phyloP scores from a whole-genome alignment of 192 early-diverging fungal species.

The Chytriomyces confervae region DNA sequence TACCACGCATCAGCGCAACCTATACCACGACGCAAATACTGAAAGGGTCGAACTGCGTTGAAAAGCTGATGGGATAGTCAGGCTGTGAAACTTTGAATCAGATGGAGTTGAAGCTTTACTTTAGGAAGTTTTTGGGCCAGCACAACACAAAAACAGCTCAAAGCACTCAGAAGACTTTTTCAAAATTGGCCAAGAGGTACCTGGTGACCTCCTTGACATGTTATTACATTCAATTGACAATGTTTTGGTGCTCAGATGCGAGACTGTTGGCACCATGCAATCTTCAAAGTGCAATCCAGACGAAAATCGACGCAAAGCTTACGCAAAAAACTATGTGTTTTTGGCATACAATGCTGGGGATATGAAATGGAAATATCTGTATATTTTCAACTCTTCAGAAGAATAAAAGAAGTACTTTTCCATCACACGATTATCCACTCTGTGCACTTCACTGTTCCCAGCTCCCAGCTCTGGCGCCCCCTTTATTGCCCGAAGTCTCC shows the following conservation, averaged over 20 bases:
- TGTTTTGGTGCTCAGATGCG: background rate
- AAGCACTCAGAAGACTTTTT: background rate
- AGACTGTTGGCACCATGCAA: background rate
- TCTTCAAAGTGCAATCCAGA: background rate
- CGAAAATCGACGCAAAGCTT: background rate
- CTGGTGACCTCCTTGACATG: background rate
- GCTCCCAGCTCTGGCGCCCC: too few species aligned
- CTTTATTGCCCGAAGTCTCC: too few species aligned
- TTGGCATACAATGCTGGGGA: background rate
- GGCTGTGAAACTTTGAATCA: background rate
- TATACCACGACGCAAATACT: background rate
- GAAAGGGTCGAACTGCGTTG: background rate
- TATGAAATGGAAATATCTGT: background rate
- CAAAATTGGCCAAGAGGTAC: background rate
- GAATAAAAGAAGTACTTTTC: too few species aligned
- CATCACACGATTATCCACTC: too few species aligned
- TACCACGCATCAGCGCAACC: background rate
- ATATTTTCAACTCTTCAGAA: too few species aligned
- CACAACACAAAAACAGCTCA: background rate
- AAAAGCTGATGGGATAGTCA: background rate
- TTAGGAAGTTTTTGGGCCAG: background rate
- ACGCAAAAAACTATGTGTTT: background rate
- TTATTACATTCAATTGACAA: background rate
- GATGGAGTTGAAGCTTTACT: slow-evolving; percentile 2
- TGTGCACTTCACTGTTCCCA: too few species aligned